Base-by-base conservation (phyloP, 2,329 filamentous ascomycete species). In the Alternaria tenuissima region DNA sequence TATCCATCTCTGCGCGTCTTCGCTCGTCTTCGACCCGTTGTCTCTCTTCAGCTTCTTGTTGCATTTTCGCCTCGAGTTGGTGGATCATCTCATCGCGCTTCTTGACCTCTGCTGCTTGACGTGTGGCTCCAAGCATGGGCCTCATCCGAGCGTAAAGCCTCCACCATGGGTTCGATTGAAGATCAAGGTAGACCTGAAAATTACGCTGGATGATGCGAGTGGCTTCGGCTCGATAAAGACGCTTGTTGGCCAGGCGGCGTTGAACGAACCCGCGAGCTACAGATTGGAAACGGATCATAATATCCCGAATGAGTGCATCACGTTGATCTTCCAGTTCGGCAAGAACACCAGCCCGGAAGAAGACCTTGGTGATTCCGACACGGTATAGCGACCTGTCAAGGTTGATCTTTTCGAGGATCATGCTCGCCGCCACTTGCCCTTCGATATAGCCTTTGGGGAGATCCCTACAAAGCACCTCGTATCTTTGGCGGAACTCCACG, bases 81-180 rank as follows among this genome's bases (percentile, higher is more conserved):
- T 91, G 89, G 64, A 99, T 99, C 84, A 93, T 92, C 63, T 96
- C 93, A 72, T 99, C 95, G 34, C 94, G 87, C 76, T 92, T 94
- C 83, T 97, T 97, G 44, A 99, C 93, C 77, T 99, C 95, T 11
- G 91, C 91, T 1, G 93, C 93, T 56, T 94, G 96, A 47, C 94
- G 87, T 18, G 96, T 97, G 16, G 93, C 92, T 41, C 96, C 95
- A 11, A 99, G 85, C 36, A 99, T 85, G 24, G 95, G 95, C 75
- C 94, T 94, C 94, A 99, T 98, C 73, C 92, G 91, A 7, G 94
- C 89, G 67, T 97, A 92, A 5, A 99, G 85, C 69, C 92, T 90
- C 96, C 96, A 99, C 96, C 96, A 99, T 2, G 95, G 95, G 73
- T 94, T 97, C 44, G 92, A 87, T 71, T 92, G 93, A 22, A 99